These are phyloP conservation scores for Mycena vitilis DNA, from an alignment of 768 basidiomycete species.

Conservation along the genomic window DNA sequence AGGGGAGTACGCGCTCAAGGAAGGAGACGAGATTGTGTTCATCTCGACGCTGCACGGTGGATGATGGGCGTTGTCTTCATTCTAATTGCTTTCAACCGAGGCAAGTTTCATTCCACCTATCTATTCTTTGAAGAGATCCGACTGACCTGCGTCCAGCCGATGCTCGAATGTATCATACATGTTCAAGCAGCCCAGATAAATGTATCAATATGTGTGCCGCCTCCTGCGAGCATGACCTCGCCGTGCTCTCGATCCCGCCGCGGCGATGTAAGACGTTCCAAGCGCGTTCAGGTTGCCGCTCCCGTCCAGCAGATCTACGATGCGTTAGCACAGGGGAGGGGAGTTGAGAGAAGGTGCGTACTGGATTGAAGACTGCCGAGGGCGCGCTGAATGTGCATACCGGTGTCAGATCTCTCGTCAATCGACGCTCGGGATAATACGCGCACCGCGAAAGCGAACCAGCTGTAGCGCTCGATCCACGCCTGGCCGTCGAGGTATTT, in stretches of 20 bases:
- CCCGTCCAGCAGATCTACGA: slow-evolving; percentile 24
- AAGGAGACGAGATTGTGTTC: slow-evolving; percentile 92
- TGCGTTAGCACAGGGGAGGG: neutral
- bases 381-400: slow-evolving; percentile 9
- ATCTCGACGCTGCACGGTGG: slow-evolving; percentile 97
- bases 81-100: neutral
- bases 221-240: slow-evolving; percentile 18
- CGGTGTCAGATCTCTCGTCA: no score
- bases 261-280: slow-evolving; percentile 20
- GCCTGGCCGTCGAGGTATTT: slow-evolving; percentile 19
- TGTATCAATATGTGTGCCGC: slow-evolving; percentile 24
- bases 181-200: slow-evolving; percentile 7
- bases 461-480: slow-evolving; percentile 29
- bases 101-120: neutral
- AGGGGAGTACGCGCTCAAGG: slow-evolving; percentile 81
- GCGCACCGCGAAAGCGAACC: slow-evolving; percentile 29
- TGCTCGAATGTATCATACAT: slow-evolving; percentile 1
- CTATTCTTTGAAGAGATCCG: neutral
- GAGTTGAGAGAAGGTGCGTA: slow-evolving; percentile 7
- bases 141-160: neutral
- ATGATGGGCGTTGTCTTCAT: slow-evolving; percentile 58
- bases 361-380: slow-evolving; percentile 22
- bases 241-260: slow-evolving; percentile 5
- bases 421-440: neutral
- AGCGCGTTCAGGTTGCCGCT: slow-evolving; percentile 24